A percentile compares a stretch with the other conserved stretches of the same genome.
phyloP scores from a whole-genome alignment of 2,329 filamentous ascomycete genomes.

The Macroventuria anomochaeta region DNA sequence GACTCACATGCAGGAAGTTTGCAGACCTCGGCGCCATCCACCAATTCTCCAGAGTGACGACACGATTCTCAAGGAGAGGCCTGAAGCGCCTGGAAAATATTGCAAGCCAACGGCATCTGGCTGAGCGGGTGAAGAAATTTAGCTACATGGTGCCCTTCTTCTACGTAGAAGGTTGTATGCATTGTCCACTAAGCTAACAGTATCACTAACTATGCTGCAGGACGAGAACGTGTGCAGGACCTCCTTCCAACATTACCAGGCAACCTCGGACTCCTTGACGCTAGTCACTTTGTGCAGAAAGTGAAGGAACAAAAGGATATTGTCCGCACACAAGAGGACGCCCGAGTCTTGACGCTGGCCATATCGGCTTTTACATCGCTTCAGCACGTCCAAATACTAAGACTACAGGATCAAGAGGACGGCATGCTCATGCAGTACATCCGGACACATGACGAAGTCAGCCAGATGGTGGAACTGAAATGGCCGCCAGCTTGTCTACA shows the following conservation, averaged over 20 bases:
- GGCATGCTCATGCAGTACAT: conserved; percentile 61
- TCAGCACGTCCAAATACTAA: conserved; percentile 69
- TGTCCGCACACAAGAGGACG: conserved; percentile 59
- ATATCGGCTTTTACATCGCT: conserved; percentile 65
- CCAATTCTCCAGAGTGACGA: conserved; percentile 60
- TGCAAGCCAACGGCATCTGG: conserved; percentile 57
- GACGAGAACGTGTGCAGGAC: conserved; percentile 50
- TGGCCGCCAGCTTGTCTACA: conserved; percentile 70
- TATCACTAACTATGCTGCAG: conserved; percentile 39
- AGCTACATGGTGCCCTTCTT: conserved; percentile 67
- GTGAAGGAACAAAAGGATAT: conserved; percentile 60
- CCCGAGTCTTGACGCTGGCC: conserved; percentile 60
- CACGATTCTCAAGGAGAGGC: conserved; percentile 58
- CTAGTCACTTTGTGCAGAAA: conserved; percentile 54
- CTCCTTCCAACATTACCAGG: conserved; percentile 47
- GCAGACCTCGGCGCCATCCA: conserved; percentile 58
- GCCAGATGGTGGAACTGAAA: conserved; percentile 58
- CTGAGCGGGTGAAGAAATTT: conserved; percentile 64
- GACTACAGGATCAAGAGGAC: conserved; percentile 66
- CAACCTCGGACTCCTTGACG: conserved; percentile 47
- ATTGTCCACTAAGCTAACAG: neutral
- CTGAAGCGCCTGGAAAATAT: conserved; percentile 59
- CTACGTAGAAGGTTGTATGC: conserved; percentile 58
- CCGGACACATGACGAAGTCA: conserved; percentile 54
- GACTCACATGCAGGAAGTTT: conserved; percentile 54